Evolutionary conservation across 306 rosid genomes (phyloP).

Genomic region (Sicyos baderoa): DNA sequence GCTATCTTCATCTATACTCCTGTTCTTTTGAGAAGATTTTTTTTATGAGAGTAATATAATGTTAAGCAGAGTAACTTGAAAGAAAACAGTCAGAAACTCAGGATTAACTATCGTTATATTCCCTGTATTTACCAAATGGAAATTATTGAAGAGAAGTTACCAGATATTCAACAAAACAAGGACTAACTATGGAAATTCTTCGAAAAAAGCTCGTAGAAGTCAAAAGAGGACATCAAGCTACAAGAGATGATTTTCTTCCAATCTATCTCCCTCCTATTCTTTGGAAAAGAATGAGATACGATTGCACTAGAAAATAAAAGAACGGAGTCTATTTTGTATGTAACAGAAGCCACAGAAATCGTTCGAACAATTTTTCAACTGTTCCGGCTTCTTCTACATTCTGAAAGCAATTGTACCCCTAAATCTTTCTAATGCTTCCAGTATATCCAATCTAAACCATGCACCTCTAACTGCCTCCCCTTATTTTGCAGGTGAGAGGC

Average conservation of each 20-base stretch:
- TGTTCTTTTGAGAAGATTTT: slow-evolving; percentile 22
- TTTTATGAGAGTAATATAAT: not conserved
- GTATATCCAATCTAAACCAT: not conserved
- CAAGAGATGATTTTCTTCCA: not conserved
- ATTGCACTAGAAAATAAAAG: not conserved
- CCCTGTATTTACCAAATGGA: not conserved
- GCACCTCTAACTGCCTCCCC: not conserved
- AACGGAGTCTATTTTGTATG: not conserved
- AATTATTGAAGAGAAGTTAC: not conserved
- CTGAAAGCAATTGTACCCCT: not conserved
- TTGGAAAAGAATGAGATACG: not conserved
- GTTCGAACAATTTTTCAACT: not conserved
- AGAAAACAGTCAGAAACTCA: too few relatives aligned
- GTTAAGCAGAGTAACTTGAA: not conserved
- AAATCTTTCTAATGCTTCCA: not conserved
- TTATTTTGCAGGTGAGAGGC: not conserved
- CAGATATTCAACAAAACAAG: not conserved
- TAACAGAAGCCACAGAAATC: not conserved
- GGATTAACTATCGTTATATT: not conserved
- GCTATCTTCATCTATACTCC: slow-evolving; percentile 34
- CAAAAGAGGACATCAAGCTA: not conserved
- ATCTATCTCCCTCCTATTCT: not conserved
- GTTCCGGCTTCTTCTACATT: not conserved
- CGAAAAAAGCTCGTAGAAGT: not conserved
- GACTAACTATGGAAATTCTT: not conserved